phyloP scores from a whole-genome alignment of 1,139 yeast genomes.

The Pichia norvegensis region DNA sequence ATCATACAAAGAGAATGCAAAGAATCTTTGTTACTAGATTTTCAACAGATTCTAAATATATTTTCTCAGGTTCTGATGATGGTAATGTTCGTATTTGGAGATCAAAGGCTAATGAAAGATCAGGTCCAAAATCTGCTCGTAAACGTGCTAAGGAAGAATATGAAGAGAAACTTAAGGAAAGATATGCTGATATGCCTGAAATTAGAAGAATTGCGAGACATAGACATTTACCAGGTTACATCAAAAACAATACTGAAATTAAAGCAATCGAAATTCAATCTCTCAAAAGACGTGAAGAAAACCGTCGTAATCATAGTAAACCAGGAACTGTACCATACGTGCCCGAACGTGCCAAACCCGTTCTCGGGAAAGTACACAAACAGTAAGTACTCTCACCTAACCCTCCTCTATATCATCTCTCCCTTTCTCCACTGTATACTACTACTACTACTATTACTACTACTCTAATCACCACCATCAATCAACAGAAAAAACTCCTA shows the following conservation, averaged over 20 bases:
- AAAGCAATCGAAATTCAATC: constrained; percentile 67
- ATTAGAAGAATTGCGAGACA: constrained; percentile 83
- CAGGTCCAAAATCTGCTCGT: constrained; percentile 71
- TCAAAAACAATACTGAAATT: constrained; percentile 83
- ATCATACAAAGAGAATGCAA: constrained; percentile 98
- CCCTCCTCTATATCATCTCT: background rate
- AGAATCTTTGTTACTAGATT: constrained; percentile 76
- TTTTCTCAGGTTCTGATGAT: constrained; percentile 90
- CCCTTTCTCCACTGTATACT: background rate
- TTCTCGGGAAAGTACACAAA: constrained; percentile 72
- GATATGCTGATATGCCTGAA: constrained; percentile 95
- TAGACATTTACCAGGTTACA: constrained; percentile 80
- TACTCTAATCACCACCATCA: too few relatives aligned
- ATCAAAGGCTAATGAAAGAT: constrained; percentile 73
- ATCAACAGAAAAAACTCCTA: too few relatives aligned
- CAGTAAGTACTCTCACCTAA: constrained; percentile 4
- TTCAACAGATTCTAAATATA: constrained; percentile 82
- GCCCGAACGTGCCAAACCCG: constrained; percentile 77
- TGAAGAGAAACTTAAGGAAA: constrained; percentile 82
- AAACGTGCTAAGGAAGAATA: constrained; percentile 82
- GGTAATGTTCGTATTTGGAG: constrained; percentile 95
- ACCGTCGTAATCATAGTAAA: constrained; percentile 70
- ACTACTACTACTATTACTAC: too few relatives aligned
- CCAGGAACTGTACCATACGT: constrained; percentile 56
- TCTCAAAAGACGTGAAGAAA: constrained; percentile 71